phyloP scores from a whole-genome alignment of 1,284 basidiomycete genomes.

The Inonotus obliquus region DNA sequence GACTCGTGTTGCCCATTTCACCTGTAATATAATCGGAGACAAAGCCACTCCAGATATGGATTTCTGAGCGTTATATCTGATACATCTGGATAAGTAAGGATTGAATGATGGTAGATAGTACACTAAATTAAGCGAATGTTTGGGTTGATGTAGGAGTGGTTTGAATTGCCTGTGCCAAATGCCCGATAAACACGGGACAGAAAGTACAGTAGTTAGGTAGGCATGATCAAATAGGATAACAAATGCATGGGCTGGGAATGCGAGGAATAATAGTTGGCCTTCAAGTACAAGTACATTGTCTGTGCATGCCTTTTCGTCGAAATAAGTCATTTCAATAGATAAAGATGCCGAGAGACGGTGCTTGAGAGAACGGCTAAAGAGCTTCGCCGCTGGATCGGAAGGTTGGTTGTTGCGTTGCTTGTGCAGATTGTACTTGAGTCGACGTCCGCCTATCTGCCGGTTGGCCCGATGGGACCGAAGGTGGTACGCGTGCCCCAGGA shows the following conservation, averaged over 20 bases:
- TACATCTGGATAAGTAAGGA: background rate
- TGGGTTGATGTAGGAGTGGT: background rate
- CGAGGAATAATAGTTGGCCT: background rate
- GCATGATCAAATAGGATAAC: background rate
- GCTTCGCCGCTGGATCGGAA: constrained; percentile 10
- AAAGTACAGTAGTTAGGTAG: background rate
- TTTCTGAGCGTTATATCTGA: too few species aligned
- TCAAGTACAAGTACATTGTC: background rate
- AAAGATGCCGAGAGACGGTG: background rate
- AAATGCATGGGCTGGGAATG: background rate
- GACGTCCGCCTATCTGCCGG: background rate
- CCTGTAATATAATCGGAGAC: too few species aligned
- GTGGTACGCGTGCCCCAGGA: constrained; percentile 8
- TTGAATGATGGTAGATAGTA: background rate
- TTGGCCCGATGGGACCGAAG: background rate
- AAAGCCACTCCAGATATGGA: background rate
- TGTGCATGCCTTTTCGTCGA: background rate
- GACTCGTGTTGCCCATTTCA: too few species aligned
- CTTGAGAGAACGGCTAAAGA: background rate
- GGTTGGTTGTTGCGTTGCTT: constrained; percentile 1
- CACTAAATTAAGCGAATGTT: background rate
- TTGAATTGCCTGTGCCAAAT: background rate
- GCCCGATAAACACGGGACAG: background rate
- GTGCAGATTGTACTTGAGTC: background rate
- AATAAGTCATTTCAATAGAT: too few species aligned